Conservation (phyloP, 257 asterid species). For the Parsonsia alboflavescens region DNA sequence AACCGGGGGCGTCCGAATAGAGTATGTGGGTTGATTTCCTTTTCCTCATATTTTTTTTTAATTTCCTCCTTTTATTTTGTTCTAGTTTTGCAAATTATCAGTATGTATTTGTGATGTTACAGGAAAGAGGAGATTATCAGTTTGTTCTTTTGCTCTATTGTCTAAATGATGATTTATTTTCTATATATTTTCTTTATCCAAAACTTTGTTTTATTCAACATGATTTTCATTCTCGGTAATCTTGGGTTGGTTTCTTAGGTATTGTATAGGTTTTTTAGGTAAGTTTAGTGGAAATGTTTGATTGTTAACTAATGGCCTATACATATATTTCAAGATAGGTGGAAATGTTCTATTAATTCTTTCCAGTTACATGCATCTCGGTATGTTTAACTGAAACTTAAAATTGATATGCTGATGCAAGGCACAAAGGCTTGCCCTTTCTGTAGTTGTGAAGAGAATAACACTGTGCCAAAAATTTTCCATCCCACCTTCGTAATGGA, state of each 20-base stretch:
- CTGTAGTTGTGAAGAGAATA: background rate
- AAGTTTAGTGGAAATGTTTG: background rate
- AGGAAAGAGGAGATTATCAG: background rate
- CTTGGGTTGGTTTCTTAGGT: no score
- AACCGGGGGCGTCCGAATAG: conserved; percentile 51
- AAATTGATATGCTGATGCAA: background rate
- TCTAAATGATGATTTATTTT: background rate
- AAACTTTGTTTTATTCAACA: background rate
- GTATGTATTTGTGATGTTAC: background rate
- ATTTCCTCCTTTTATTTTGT: background rate
- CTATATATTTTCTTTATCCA: background rate
- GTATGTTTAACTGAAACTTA: no score
- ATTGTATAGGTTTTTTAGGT: no score
- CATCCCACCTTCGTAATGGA: background rate
- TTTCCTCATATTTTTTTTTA: background rate
- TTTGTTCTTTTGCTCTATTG: background rate
- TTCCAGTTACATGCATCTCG: background rate
- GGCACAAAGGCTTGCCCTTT: background rate
- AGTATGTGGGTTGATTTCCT: conserved; percentile 30
- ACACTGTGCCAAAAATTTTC: background rate
- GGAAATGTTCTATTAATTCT: no score
- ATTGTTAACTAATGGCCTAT: background rate
- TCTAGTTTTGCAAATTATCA: background rate
- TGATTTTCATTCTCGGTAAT: background rate
- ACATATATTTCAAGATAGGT: background rate